These are phyloP conservation scores for Penicillium parvum DNA, from an alignment of 495 filamentous ascomycete species.

Conservation along the genomic window DNA sequence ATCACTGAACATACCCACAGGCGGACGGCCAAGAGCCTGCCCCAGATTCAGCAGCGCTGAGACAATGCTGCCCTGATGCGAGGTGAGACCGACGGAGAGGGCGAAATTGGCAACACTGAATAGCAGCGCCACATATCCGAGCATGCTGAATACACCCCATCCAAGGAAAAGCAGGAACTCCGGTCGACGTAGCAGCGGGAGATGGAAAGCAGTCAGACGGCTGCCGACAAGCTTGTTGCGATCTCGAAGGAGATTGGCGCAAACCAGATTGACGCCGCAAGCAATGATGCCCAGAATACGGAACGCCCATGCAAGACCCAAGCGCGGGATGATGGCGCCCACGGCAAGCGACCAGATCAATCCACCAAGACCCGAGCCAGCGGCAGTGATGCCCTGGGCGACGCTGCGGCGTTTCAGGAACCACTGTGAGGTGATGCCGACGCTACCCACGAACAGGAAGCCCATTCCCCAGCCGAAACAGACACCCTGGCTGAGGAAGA, in stretches of 20 bases:
- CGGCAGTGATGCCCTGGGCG: slow-evolving; percentile 67
- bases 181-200: slow-evolving; percentile 52
- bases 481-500: slow-evolving; percentile 72
- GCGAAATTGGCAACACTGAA: slow-evolving; percentile 76
- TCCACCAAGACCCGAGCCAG: slow-evolving; percentile 73
- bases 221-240: slow-evolving; percentile 66
- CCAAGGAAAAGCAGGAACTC: slow-evolving; percentile 61
- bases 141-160: slow-evolving; percentile 67
- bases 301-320: slow-evolving; percentile 68
- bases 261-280: slow-evolving; percentile 59
- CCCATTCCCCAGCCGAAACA: slow-evolving; percentile 74
- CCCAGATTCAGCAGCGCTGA: slow-evolving; percentile 70
- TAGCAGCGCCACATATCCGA: slow-evolving; percentile 71
- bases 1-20: slow-evolving; percentile 73
- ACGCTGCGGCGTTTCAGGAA: slow-evolving; percentile 65
- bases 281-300: slow-evolving; percentile 66
- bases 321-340: slow-evolving; percentile 52
- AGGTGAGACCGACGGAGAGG: slow-evolving; percentile 58
- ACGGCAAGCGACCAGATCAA: slow-evolving; percentile 53
- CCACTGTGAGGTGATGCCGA: slow-evolving; percentile 74
- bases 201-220: slow-evolving; percentile 59
- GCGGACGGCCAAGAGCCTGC: slow-evolving; percentile 63
- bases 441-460: slow-evolving; percentile 68
- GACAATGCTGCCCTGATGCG: slow-evolving; percentile 64
- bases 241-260: slow-evolving; percentile 59